Conservation (phyloP, 352 stramenopile species). For the Phytophthora melonis region DNA sequence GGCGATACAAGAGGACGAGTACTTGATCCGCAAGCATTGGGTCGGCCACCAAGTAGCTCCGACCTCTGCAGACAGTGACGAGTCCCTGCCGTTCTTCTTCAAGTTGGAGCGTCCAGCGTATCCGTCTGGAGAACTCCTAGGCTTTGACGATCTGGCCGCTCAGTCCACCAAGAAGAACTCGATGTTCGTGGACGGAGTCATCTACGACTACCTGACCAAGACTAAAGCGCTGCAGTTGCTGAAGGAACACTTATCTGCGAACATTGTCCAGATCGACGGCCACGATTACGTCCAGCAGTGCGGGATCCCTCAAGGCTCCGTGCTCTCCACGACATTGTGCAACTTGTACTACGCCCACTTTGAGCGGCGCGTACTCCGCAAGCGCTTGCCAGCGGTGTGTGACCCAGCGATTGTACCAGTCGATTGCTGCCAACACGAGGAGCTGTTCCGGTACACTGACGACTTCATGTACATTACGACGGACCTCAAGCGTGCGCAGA, state of each 20-base stretch:
- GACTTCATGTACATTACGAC: slow-evolving; percentile 82
- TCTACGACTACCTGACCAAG: slow-evolving; percentile 79
- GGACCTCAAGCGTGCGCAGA: slow-evolving; percentile 52
- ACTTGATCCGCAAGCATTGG: slow-evolving; percentile 81
- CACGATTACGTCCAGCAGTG: slow-evolving; percentile 63
- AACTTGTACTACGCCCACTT: slow-evolving; percentile 88
- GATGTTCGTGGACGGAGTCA: slow-evolving; percentile 77
- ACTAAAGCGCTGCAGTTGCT: slow-evolving; percentile 58
- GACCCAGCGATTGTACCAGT: slow-evolving; percentile 16
- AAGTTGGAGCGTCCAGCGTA: slow-evolving; percentile 71
- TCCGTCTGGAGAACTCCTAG: slow-evolving; percentile 57
- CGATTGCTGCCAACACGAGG: slow-evolving; percentile 59
- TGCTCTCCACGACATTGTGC: slow-evolving; percentile 83
- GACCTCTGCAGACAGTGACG: slow-evolving; percentile 7
- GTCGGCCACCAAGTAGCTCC: slow-evolving; percentile 60
- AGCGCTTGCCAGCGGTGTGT: slow-evolving; percentile 43
- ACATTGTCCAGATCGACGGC: slow-evolving; percentile 63
- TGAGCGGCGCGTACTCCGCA: slow-evolving; percentile 66
- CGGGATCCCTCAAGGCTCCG: slow-evolving; percentile 85
- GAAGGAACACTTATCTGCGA: slow-evolving; percentile 70
- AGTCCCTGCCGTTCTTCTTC: slow-evolving; percentile 44
- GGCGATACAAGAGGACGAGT: slow-evolving; percentile 71
- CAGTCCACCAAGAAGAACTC: slow-evolving; percentile 53
- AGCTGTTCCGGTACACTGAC: slow-evolving; percentile 79
- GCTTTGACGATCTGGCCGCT: slow-evolving; percentile 61